Base-by-base conservation (phyloP, 75 land plant species). In the Selaginella moellendorffii region DNA sequence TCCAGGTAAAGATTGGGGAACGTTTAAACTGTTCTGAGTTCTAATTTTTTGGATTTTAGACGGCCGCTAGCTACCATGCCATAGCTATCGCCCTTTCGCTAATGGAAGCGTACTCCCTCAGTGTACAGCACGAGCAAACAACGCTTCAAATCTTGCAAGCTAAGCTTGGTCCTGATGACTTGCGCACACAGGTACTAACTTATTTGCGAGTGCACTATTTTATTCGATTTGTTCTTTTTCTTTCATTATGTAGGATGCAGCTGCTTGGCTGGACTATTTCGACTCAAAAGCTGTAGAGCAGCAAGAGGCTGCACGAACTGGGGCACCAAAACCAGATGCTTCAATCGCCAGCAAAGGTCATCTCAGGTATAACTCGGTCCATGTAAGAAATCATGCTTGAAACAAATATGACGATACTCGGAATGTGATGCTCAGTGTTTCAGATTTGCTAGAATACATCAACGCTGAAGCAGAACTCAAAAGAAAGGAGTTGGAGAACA, bases 231-330 rank as follows among this genome's bases (percentile, higher is more conserved):
- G 10, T 65, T 51, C 53, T 0, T 26, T 18, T 46, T 18, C 51
- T 10, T 10, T 10, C 14, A 10, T 10, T 18, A 46, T 18, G 5
- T 72, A 89, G 96, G 96, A 89, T 81, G 96, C 96, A 58, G 89
- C 96, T 46, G 96, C 96, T 9, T 89, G 96, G 96, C 83, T 89
- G 54, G 96, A 89, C 70, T 89, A 89, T 65, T 89, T 89, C 68
- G 96, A 89, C 54, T 85, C 89, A 24, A 89, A 89, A 71, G 88
- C 82, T 46, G 58, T 89, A 52, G 96, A 89, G 61, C 96, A 89
- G 67, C 89, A 89, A 78, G 96, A 89, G 78, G 89, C 96, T 76
- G 96, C 84, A 19, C 73, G 96, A 36, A 89, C 79, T 73, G 96
- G 96, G 31, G 82, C 83, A 26, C 77, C 76, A 24, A 89, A 89